Evolutionary conservation across 768 basidiomycete genomes (phyloP), one percentile per base, ranked within the genome.

Genomic region (Hortiboletus campestris): DNA sequence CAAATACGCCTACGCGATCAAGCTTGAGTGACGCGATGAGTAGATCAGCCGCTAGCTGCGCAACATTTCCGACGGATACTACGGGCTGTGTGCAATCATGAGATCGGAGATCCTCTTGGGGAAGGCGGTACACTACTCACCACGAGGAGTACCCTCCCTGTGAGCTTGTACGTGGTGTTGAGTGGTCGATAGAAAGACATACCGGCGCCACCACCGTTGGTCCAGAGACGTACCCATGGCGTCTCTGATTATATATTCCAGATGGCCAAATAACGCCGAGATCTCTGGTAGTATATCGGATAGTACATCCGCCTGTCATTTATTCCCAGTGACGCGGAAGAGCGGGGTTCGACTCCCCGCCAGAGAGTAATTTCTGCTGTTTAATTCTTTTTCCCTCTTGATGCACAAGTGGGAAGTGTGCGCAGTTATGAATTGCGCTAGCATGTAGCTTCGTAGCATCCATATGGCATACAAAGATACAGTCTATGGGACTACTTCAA

Each of bases 11-110:
- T 9, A 91, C 71, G 44, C 80, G 76, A 49, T 74, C 69, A 20
- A 94, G 77, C 31, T 76, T 76, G 45, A 90, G 75, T 2, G 86
- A 84, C 6, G 85, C 70, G 58, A 91, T 84, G 57, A 94, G 72
- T 17, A 94, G 72, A 70, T 94, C 91, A 11, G 75, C 83, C 0
- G 89, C 82, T 13, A 94, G 77, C 64, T 94, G 91, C n/a, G 84
- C 78, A 41, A 93, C 80, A 72, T 93, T 93, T 46, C 88, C 91
- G 12, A 83, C 82, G 6, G 91, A 91, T 12, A 93, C 88, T 42
- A 91, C 66, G 34, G 91, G 90, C 82, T 83, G 52, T 39, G 61
- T 59, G 63, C 39, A 41, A 46, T 42, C 46, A 14, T 47, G 34
- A 59, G 51, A 43, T 53, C 16, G 46, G 34, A 59, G 51, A 43